phyloP scores from a whole-genome alignment of 306 rosid genomes.

The Vachellia collinsii region DNA sequence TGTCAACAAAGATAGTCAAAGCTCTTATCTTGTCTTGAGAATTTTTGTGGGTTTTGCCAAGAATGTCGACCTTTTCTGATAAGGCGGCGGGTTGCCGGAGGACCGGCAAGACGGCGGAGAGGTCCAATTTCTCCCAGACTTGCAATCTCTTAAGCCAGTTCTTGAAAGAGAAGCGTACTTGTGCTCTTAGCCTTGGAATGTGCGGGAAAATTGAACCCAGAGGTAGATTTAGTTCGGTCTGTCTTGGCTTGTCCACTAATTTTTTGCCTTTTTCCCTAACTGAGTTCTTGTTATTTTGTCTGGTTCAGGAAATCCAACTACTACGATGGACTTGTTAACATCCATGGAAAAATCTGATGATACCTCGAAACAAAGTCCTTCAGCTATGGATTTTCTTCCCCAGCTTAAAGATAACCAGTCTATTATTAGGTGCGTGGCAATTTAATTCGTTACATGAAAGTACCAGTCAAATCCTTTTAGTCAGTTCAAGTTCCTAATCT shows the following conservation, averaged over 20 bases:
- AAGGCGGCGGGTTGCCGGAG: constrained; percentile 12
- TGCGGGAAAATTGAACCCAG: constrained; percentile 36
- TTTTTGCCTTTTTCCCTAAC: constrained; percentile 4
- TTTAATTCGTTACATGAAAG: not conserved
- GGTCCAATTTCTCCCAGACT: constrained; percentile 58
- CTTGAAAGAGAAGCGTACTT: constrained; percentile 62
- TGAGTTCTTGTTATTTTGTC: not conserved
- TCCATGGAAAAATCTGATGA: constrained; percentile 41
- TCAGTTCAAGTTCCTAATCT: not conserved
- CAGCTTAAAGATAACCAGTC: constrained; percentile 32
- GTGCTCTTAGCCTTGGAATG: constrained; percentile 30
- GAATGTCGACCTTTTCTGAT: constrained; percentile 9
- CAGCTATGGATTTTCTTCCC: constrained; percentile 32
- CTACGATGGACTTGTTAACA: constrained; percentile 47
- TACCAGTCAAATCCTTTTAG: not conserved
- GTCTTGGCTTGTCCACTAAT: not conserved
- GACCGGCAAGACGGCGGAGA: constrained; percentile 40
- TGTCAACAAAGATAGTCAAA: not conserved
- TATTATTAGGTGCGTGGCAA: constrained; percentile 37
- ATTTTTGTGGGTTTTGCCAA: not conserved
- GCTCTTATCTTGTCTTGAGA: not conserved
- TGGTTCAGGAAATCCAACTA: constrained; percentile 17
- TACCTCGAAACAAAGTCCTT: constrained; percentile 11
- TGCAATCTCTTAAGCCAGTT: constrained; percentile 63
- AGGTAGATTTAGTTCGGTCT: constrained; percentile 26